Percentiles rank a stretch among this genome's conserved stretches.
phyloP scores from a whole-genome alignment of 148 eudicot genomes.

The Polygonum aviculare region DNA sequence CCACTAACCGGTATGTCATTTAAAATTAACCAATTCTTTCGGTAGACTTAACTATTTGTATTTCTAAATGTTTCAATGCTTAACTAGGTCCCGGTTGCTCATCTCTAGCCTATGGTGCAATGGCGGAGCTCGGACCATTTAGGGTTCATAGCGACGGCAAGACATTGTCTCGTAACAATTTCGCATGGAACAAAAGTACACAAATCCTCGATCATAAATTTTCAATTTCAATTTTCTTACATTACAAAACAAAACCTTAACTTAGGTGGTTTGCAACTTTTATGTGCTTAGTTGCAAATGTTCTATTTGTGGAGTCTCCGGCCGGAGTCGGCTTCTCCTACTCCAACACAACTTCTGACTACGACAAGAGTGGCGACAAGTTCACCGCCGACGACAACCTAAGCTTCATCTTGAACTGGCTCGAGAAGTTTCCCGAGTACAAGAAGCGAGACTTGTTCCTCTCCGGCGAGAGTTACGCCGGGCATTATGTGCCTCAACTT shows the following conservation, averaged over 20 bases:
- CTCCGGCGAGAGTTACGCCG: slow-evolving; percentile 76
- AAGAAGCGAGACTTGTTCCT: slow-evolving; percentile 55
- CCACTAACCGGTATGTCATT: neutral
- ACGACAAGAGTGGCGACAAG: slow-evolving; percentile 36
- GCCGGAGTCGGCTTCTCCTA: slow-evolving; percentile 84
- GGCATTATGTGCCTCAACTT: slow-evolving; percentile 78
- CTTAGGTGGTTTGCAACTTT: neutral
- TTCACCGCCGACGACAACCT: slow-evolving; percentile 48
- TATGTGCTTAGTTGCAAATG: slow-evolving; percentile 49
- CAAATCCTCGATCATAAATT: no score
- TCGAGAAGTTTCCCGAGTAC: slow-evolving; percentile 65
- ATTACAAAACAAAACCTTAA: neutral
- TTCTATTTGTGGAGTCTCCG: slow-evolving; percentile 74
- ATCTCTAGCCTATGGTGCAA: slow-evolving; percentile 77
- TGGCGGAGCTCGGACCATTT: slow-evolving; percentile 76
- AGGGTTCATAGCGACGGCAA: slow-evolving; percentile 76
- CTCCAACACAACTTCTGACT: slow-evolving; percentile 49
- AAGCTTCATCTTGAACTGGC: slow-evolving; percentile 64
- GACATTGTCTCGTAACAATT: slow-evolving; percentile 46
- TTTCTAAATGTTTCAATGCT: neutral
- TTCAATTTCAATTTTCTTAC: no score
- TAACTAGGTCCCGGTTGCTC: slow-evolving; percentile 78
- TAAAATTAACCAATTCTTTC: neutral
- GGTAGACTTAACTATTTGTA: neutral
- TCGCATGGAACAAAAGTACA: slow-evolving; percentile 66